Evolutionary conservation across 2,329 filamentous ascomycete genomes (phyloP), one percentile per base, ranked within the genome.

Genomic region (Calonectria honghensis): DNA sequence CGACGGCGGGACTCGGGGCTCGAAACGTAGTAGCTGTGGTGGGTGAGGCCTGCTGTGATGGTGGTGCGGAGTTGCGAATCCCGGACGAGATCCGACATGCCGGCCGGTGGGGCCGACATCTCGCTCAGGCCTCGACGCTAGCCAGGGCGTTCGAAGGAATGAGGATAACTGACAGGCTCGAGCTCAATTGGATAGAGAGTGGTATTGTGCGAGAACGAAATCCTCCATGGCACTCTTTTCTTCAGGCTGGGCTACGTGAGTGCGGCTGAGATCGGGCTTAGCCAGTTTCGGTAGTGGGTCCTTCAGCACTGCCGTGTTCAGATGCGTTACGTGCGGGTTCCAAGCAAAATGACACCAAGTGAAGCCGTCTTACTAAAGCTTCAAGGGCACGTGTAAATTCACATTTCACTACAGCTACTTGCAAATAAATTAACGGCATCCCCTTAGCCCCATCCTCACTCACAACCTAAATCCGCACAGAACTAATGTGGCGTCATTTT

Each of bases 61-160:
- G n/a, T 64, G 54, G 68, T 52, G 29, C 41, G 37, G 31, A 70
- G 50, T 32, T 70, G 29, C 27, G 68, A 63, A 29, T 63, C 68
- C 41, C 54, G 31, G 16, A 70, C 68, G 7, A 63, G 41, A n/a
- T 70, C 68, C 3, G 68, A 70, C 24, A n/a, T 32, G 59, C 37
- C 39, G 37, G 59, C 39, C 24, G n/a, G 24, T 5, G 59, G 39
- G 20, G 59, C 9, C 39, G 59, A 29, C 59, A 64, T 64, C 3
- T 61, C 54, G 54, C 16, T n/a, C 31, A 3, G 16, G 6, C 51
- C 32, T 32, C 51, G n/a, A 29, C 18, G 29, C 51, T 11, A 6
- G 29, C 29, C 51, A 32, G 31, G 3, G 16, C 20, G 51, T 20
- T 31, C 5, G 4, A n/a, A 27, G 27, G 14, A 13, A 31, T 11